Evolutionary conservation across 2,329 filamentous ascomycete species (phyloP).

Genomic region (Pseudopithomyces maydicus): DNA sequence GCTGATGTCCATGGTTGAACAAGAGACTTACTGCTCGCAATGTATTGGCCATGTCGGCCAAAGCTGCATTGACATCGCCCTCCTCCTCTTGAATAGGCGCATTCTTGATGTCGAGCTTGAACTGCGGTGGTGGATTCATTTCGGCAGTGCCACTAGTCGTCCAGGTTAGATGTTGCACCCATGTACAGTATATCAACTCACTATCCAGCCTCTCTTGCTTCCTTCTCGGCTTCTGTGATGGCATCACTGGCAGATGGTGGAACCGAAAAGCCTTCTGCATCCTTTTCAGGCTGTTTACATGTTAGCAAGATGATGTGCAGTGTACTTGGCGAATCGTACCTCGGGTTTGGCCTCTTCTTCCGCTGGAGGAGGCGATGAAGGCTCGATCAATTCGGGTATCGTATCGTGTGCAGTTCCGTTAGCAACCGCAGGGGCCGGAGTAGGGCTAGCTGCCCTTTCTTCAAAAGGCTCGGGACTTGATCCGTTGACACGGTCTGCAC

Average conservation of each 20-base stretch:
- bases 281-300: slow-evolving; percentile 56
- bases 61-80: slow-evolving; percentile 72
- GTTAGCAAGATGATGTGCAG: slow-evolving; percentile 8
- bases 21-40: slow-evolving; percentile 59
- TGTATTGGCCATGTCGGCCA: slow-evolving; percentile 76
- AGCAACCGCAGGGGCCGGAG: slow-evolving; percentile 14
- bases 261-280: slow-evolving; percentile 78
- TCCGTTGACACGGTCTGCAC: slow-evolving; percentile 39
- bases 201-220: slow-evolving; percentile 66
- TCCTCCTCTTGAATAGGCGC: slow-evolving; percentile 79
- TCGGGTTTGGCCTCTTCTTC: slow-evolving; percentile 33
- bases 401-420: slow-evolving; percentile 41
- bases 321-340: slow-evolving; percentile 15
- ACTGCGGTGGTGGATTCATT: slow-evolving; percentile 53
- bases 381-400: slow-evolving; percentile 44
- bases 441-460: slow-evolving; percentile 20
- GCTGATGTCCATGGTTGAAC: not conserved
- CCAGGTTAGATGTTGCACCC: slow-evolving; percentile 2
- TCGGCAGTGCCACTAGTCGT: slow-evolving; percentile 27
- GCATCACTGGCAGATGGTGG: slow-evolving; percentile 64
- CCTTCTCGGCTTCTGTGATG: slow-evolving; percentile 73
- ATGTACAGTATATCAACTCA: slow-evolving; percentile 17
- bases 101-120: slow-evolving; percentile 80
- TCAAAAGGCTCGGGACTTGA: slow-evolving; percentile 26
- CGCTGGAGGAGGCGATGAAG: slow-evolving; percentile 34